Conservation (phyloP, 2,329 filamentous ascomycete species). For the Penicillium crustosum region DNA sequence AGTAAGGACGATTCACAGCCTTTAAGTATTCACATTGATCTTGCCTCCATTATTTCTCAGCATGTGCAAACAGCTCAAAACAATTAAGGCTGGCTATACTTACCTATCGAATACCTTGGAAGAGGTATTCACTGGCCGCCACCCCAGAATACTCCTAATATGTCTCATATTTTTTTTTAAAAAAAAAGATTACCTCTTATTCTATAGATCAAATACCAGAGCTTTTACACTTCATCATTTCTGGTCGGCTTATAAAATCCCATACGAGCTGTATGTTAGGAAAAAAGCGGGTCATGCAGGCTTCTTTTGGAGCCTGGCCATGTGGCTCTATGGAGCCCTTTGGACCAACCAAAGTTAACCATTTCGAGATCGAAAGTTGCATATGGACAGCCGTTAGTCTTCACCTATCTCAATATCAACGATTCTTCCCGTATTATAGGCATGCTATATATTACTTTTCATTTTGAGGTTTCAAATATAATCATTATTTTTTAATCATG, state of each 20-base stretch:
- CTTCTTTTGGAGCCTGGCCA: background rate
- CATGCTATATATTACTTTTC: no score
- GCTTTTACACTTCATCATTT: no score
- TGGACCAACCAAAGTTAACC: background rate
- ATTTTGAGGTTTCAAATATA: no score
- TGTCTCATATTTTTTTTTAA: background rate
- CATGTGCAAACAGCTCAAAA: background rate
- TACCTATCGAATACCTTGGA: background rate
- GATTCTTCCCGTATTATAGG: no score
- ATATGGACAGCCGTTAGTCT: no score
- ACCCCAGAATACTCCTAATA: background rate
- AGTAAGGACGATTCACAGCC: background rate
- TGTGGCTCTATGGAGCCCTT: background rate
- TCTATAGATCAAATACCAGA: background rate
- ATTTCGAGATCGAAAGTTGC: no score
- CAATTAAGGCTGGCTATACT: background rate
- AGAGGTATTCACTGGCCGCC: background rate
- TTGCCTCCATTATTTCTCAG: slow-evolving; percentile 4
- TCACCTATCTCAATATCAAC: no score
- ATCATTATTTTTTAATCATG: no score
- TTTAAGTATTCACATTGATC: slow-evolving; percentile 3
- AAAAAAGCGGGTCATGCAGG: background rate
- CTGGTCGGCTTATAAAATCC: background rate
- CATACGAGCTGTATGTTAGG: background rate
- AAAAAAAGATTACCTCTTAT: background rate